These are phyloP conservation scores for Clonostachys byssicola DNA, from an alignment of 2,329 filamentous ascomycete species.

Conservation along the genomic window DNA sequence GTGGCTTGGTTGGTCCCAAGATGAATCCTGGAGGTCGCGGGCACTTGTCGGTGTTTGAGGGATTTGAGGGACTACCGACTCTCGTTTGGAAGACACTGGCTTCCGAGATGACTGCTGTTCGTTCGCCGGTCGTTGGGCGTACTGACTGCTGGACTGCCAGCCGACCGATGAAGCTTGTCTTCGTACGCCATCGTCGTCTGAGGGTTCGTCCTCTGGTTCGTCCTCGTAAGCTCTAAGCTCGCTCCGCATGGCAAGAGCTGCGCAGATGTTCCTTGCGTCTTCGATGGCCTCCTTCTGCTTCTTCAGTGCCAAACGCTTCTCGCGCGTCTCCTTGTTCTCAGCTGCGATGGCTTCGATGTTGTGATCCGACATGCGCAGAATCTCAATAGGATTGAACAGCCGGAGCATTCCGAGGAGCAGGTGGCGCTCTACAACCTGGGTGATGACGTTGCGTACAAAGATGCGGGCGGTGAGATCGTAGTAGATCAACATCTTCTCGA, in stretches of 20 bases:
- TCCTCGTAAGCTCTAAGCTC: conserved; percentile 36
- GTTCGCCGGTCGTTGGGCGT: conserved; percentile 14
- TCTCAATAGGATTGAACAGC: conserved; percentile 47
- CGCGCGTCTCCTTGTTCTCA: conserved; percentile 48
- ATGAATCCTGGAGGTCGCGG: conserved; percentile 17
- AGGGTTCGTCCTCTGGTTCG: conserved; percentile 23
- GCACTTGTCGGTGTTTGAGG: background rate
- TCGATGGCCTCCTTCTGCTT: conserved; percentile 44
- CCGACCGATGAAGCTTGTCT: conserved; percentile 3
- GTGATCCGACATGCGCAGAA: conserved; percentile 37
- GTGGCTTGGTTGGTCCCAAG: conserved; percentile 7
- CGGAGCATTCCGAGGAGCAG: conserved; percentile 45
- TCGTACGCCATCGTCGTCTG: conserved; percentile 21
- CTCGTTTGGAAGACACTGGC: conserved; percentile 6
- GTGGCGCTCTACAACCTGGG: conserved; percentile 46
- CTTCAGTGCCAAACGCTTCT: conserved; percentile 41
- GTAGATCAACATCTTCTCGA: conserved; percentile 53
- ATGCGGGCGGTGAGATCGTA: conserved; percentile 48
- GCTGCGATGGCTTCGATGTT: conserved; percentile 45
- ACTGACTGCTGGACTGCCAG: conserved; percentile 7
- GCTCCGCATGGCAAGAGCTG: conserved; percentile 46
- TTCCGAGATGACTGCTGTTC: conserved; percentile 15
- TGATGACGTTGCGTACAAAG: conserved; percentile 48
- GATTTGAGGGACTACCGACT: background rate
- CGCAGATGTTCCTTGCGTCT: conserved; percentile 43